phyloP scores from a whole-genome alignment of 2,329 filamentous ascomycete species.

The Beauveria rudraprayagi region DNA sequence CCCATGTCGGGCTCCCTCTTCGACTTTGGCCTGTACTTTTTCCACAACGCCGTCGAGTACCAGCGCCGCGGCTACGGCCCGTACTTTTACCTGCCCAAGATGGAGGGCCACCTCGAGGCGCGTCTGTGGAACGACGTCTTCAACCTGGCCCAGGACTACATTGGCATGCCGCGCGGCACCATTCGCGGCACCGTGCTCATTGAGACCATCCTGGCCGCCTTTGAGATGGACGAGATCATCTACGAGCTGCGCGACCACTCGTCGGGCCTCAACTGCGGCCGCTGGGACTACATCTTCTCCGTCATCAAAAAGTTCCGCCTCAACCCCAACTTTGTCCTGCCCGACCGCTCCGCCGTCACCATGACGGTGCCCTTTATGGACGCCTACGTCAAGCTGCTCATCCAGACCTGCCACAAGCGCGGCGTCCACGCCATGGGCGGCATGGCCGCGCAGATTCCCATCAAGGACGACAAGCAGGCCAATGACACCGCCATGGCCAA shows the following conservation, averaged over 20 bases:
- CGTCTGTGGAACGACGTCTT: slow-evolving; percentile 97
- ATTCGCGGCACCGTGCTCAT: slow-evolving; percentile 94
- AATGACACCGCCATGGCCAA: slow-evolving; percentile 93
- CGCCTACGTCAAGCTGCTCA: slow-evolving; percentile 87
- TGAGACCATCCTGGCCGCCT: slow-evolving; percentile 94
- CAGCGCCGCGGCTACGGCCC: slow-evolving; percentile 78
- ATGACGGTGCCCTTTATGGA: slow-evolving; percentile 99
- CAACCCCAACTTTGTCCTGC: slow-evolving; percentile 85
- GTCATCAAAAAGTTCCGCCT: slow-evolving; percentile 99
- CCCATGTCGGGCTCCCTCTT: slow-evolving; percentile 88
- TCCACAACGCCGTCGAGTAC: slow-evolving; percentile 90
- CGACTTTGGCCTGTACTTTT: slow-evolving; percentile 98
- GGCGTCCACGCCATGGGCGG: slow-evolving; percentile 99
- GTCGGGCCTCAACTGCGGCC: slow-evolving; percentile 92
- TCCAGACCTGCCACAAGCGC: slow-evolving; percentile 94
- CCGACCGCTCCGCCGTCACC: slow-evolving; percentile 82
- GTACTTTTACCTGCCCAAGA: slow-evolving; percentile 97
- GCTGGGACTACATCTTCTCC: slow-evolving; percentile 99
- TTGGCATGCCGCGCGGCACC: slow-evolving; percentile 81
- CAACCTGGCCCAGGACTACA: slow-evolving; percentile 89
- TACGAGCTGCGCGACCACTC: slow-evolving; percentile 97
- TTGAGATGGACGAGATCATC: slow-evolving; percentile 99
- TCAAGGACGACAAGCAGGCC: slow-evolving; percentile 85
- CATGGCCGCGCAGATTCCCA: slow-evolving; percentile 98
- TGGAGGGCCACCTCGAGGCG: slow-evolving; percentile 96